Base-by-base conservation (phyloP, 106 monocot species). In the Apostasia shenzhenica region DNA sequence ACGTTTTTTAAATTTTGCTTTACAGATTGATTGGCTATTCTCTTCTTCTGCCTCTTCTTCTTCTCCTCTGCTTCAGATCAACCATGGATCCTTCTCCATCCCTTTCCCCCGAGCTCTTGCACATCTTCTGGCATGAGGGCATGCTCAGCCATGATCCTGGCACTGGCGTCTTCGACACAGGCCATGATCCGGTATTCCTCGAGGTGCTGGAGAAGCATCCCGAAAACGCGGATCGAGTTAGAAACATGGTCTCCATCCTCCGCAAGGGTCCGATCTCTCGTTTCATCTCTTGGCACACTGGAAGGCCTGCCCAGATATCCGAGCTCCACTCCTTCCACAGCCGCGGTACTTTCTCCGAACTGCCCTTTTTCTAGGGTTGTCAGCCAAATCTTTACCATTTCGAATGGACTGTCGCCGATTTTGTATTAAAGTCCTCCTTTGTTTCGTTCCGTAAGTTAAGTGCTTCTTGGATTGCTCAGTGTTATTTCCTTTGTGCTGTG, bases 131-230 rank as follows among this genome's bases (percentile, higher is more conserved):
- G 84, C 63, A 89, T 75, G 92, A 84, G 14, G 84, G 84, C 43
- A 85, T 95, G 91, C 84, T 92, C 38, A 76, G 56, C 6, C 88
- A 95, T 79, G 82, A 89, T 66, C 4, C 88, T 50, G 79, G 86
- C 41, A 39, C 5, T 72, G 95, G 95, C 40, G 82, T 95, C 14
- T 95, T 95, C 86, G 95, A 95, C 79, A 64, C 80, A 38, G 95
- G 91, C 40, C 49, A 67, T 43, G 84, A 89, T 63, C 86, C 91
- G 42, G 91, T 86, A 1, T 95, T 95, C 76, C 95, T 89, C 39
- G 95, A 88, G 8, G 92, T 95, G 46, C 75, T 95, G 54, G 95
- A 95, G 1, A 80, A 81, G 78, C 95, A 95, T 45, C 95, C 95
- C 52, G 95, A 95, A 82, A 92, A 83, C 82, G 54, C 91, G 3